Evolutionary conservation across 2,329 filamentous ascomycete genomes (phyloP).

Genomic region (Pestalotiopsis sp.): DNA sequence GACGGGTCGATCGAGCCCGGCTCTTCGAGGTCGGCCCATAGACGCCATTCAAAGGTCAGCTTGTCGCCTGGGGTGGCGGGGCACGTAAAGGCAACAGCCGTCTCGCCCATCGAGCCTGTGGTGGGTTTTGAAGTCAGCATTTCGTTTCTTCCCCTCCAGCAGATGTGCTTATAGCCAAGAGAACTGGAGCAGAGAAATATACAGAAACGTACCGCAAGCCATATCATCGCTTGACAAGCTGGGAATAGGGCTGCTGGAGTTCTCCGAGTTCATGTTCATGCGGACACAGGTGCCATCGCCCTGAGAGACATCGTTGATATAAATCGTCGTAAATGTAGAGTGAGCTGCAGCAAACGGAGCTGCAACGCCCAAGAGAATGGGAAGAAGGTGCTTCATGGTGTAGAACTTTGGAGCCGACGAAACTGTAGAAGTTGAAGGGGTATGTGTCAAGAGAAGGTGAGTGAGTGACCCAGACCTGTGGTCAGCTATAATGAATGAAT

Average conservation of each 20-base stretch:
- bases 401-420: background rate
- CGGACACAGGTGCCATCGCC: slow-evolving; percentile 74
- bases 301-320: slow-evolving; percentile 63
- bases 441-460: background rate
- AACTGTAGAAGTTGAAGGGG: background rate
- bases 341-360: slow-evolving; percentile 51
- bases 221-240: slow-evolving; percentile 63
- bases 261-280: slow-evolving; percentile 57
- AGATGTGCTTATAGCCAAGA: slow-evolving; percentile 21
- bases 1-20: slow-evolving; percentile 60
- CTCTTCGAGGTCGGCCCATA: slow-evolving; percentile 56
- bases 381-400: slow-evolving; percentile 39
- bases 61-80: slow-evolving; percentile 53
- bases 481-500: background rate
- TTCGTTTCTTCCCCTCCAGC: background rate
- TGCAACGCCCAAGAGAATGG: slow-evolving; percentile 36
- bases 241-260: slow-evolving; percentile 59
- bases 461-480: background rate
- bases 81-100: slow-evolving; percentile 50
- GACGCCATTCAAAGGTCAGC: slow-evolving; percentile 69
- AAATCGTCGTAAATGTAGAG: slow-evolving; percentile 66
- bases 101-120: slow-evolving; percentile 45
- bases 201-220: slow-evolving; percentile 64
- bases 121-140: slow-evolving; percentile 19
- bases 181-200: background rate